phyloP scores from a whole-genome alignment of 2,329 filamentous ascomycete genomes.

The Orbilia oligospora region DNA sequence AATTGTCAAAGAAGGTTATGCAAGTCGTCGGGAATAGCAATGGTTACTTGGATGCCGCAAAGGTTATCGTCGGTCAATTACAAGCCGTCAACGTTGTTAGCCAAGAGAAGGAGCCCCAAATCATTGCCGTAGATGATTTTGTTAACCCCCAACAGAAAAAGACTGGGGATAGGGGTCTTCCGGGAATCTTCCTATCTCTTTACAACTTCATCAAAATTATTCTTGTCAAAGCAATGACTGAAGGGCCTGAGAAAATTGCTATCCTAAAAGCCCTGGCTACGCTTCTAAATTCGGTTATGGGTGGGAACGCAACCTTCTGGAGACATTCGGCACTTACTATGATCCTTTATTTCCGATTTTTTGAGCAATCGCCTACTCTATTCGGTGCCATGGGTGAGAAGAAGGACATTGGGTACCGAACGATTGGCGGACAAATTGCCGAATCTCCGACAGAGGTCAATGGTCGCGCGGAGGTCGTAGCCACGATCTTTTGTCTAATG shows the following conservation, averaged over 20 bases:
- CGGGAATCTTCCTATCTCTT: slow-evolving; percentile 27
- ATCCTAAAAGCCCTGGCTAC: slow-evolving; percentile 52
- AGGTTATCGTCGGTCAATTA: slow-evolving; percentile 16
- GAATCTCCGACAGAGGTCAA: slow-evolving; percentile 54
- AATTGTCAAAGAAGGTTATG: slow-evolving; percentile 39
- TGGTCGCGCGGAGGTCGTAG: slow-evolving; percentile 43
- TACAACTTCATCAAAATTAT: slow-evolving; percentile 55
- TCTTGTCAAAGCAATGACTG: slow-evolving; percentile 33
- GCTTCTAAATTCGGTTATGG: slow-evolving; percentile 41
- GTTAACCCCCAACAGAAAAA: slow-evolving; percentile 6
- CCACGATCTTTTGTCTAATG: slow-evolving; percentile 45
- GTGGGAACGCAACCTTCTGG: slow-evolving; percentile 51
- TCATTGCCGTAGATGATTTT: slow-evolving; percentile 39
- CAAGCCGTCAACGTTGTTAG: background rate
- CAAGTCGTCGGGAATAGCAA: slow-evolving; percentile 31
- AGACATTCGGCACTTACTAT: slow-evolving; percentile 12
- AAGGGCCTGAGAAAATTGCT: slow-evolving; percentile 41
- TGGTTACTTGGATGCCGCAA: slow-evolving; percentile 26
- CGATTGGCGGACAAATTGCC: slow-evolving; percentile 5
- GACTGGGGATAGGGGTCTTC: slow-evolving; percentile 20
- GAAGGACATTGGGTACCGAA: slow-evolving; percentile 41
- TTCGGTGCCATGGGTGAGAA: slow-evolving; percentile 52
- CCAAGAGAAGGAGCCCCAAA: background rate
- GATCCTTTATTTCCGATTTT: slow-evolving; percentile 45
- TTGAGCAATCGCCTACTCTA: slow-evolving; percentile 34